phyloP scores from a whole-genome alignment of 1,139 yeast species.

The Candida neerlandica region DNA sequence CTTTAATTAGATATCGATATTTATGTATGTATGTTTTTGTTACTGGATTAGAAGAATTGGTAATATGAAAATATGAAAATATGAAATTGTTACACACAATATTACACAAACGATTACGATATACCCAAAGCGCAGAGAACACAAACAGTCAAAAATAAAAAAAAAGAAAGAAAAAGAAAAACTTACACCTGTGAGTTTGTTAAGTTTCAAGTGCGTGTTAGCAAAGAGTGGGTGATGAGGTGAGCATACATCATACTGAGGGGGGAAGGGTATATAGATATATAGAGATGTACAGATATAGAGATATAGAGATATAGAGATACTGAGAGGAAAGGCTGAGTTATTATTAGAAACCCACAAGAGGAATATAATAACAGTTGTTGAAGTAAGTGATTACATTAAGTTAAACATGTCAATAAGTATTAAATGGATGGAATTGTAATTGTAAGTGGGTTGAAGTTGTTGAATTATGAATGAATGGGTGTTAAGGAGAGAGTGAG shows the following conservation, averaged over 20 bases:
- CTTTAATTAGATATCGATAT: constrained; percentile 2
- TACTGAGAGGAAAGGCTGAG: too few relatives aligned
- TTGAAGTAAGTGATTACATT: too few relatives aligned
- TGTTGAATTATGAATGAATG: too few relatives aligned
- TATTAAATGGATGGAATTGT: too few relatives aligned
- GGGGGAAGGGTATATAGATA: too few relatives aligned
- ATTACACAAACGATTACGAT: not conserved
- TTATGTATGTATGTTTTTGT: constrained; percentile 1
- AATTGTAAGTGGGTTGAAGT: not conserved
- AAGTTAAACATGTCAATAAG: too few relatives aligned
- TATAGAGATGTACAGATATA: too few relatives aligned
- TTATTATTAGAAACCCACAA: too few relatives aligned
- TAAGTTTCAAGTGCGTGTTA: not conserved
- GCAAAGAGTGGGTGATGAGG: not conserved
- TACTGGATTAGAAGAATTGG: not conserved
- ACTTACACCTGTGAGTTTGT: not conserved
- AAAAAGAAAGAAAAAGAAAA: not conserved
- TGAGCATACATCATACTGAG: too few relatives aligned
- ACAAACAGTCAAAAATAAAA: not conserved
- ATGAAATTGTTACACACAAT: not conserved
- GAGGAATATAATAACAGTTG: too few relatives aligned
- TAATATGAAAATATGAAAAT: not conserved
- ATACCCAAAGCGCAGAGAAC: not conserved
- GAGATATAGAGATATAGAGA: too few relatives aligned
- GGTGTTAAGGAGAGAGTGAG: not conserved